These are phyloP conservation scores for Lentinula lateritia DNA, from an alignment of 768 basidiomycete species.

Conservation along the genomic window DNA sequence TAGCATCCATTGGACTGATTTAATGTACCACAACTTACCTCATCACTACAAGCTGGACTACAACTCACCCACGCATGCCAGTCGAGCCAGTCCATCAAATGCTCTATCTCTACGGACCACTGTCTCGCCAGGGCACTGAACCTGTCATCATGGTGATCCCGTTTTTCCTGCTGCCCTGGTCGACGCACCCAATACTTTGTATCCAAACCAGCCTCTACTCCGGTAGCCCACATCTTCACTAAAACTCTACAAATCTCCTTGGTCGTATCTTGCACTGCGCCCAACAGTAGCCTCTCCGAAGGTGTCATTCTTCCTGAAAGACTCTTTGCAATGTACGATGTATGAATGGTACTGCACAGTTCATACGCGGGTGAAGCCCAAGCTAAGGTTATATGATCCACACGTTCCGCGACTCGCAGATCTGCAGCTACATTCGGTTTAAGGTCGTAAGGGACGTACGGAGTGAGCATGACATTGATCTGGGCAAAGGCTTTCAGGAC, in stretches of 20 bases:
- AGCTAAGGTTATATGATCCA: slow-evolving; percentile 3
- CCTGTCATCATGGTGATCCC: neutral
- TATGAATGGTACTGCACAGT: slow-evolving; percentile 27
- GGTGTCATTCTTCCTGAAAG: slow-evolving; percentile 14
- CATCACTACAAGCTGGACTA: slow-evolving; percentile 35
- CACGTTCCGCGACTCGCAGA: neutral
- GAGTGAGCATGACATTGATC: slow-evolving; percentile 23
- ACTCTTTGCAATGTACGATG: slow-evolving; percentile 15
- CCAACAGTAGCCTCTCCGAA: slow-evolving; percentile 25
- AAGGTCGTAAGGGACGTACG: slow-evolving; percentile 21
- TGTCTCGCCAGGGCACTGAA: neutral
- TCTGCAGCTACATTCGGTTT: slow-evolving; percentile 12
- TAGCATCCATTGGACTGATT: neutral
- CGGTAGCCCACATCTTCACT: slow-evolving; percentile 43
- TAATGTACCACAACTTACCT: slow-evolving; percentile 28
- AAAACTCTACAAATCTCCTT: slow-evolving; percentile 42
- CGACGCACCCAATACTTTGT: neutral
- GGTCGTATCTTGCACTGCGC: slow-evolving; percentile 26
- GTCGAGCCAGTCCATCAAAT: slow-evolving; percentile 45
- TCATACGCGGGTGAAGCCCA: slow-evolving; percentile 33
- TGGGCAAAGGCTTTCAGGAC: slow-evolving; percentile 21
- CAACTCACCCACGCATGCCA: slow-evolving; percentile 50
- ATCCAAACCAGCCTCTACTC: slow-evolving; percentile 22
- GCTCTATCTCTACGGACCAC: slow-evolving; percentile 30
- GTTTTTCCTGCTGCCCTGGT: neutral